Conservation (phyloP, 2,329 filamentous ascomycete genomes). For the Lachnellula occidentalis region DNA sequence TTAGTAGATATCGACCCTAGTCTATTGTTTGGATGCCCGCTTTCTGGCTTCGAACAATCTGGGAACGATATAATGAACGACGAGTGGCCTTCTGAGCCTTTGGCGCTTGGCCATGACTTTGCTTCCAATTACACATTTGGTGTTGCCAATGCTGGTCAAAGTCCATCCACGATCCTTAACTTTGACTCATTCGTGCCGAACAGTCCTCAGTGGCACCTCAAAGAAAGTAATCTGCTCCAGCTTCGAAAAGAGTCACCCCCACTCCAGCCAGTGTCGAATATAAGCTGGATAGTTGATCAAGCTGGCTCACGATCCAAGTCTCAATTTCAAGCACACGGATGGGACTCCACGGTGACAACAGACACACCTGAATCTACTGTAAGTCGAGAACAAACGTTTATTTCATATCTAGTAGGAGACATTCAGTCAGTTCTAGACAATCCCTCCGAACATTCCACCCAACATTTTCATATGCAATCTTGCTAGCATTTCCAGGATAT, state of each 20-base stretch:
- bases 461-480: neutral
- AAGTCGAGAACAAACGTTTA: neutral
- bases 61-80: neutral
- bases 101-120: neutral
- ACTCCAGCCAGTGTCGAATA: neutral
- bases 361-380: neutral
- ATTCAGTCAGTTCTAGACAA: too few relatives aligned
- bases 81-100: neutral
- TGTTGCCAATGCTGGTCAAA: neutral
- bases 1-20: neutral
- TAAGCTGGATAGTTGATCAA: neutral
- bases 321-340: neutral
- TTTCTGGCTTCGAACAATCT: neutral
- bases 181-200: neutral
- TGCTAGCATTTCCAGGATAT: neutral
- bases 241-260: neutral
- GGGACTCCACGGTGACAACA: neutral
- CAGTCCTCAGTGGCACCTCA: neutral
- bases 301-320: neutral
- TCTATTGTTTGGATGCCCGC: neutral
- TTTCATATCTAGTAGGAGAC: too few relatives aligned
- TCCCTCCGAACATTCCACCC: neutral
- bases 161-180: neutral
- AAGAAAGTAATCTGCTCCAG: neutral
- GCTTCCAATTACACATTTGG: neutral